Evolutionary conservation across 129 eudicot species (phyloP).

Genomic region (carrot (Daucus carota)): DNA sequence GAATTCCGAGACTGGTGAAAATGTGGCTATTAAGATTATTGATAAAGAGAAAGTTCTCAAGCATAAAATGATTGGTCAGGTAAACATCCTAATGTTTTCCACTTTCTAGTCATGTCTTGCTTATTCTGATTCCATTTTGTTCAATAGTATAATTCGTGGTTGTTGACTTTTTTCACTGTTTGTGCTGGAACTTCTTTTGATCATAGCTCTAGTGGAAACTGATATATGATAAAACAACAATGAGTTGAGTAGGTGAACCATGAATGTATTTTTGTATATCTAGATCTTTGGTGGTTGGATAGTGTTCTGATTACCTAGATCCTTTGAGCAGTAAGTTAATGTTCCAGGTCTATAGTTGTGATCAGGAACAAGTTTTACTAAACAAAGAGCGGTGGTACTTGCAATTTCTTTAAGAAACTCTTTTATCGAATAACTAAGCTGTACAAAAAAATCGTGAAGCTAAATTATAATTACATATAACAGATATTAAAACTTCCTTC

Average conservation of each 20-base stretch:
- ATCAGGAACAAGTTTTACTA: not conserved
- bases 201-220: not conserved
- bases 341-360: not conserved
- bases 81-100: not conserved
- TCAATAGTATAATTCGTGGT: not conserved
- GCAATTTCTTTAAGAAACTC: not conserved
- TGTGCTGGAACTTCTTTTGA: not conserved
- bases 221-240: not conserved
- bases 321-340: not conserved
- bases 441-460: not conserved
- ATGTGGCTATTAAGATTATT: conserved; percentile 79
- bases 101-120: not conserved
- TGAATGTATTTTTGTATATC: not conserved
- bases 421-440: not conserved
- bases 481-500: not conserved
- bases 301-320: not conserved
- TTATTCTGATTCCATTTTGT: conserved; percentile 5
- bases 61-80: conserved; percentile 91
- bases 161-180: not conserved
- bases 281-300: not conserved
- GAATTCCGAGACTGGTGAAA: conserved; percentile 53
- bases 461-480: not conserved
- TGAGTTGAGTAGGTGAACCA: not conserved
- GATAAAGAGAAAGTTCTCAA: conserved; percentile 81
- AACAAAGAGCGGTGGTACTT: not conserved